phyloP scores from a whole-genome alignment of 306 rosid genomes.

The Gleditsia sinensis region DNA sequence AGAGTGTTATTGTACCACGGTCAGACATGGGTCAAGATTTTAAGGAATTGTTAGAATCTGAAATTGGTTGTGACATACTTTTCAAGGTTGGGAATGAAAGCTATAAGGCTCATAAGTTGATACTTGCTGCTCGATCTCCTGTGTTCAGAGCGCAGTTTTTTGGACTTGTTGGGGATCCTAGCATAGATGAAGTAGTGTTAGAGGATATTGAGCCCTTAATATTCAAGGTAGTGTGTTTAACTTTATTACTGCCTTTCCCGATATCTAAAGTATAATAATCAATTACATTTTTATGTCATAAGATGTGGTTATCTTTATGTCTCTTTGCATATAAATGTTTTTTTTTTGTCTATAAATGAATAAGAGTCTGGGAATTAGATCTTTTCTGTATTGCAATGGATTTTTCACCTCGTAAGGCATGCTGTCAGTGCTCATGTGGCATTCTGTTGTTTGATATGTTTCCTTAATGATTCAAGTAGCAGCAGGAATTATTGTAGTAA shows the following conservation, averaged over 20 bases:
- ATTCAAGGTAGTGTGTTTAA: constrained; percentile 67
- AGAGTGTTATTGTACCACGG: constrained; percentile 50
- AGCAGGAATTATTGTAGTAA: background rate
- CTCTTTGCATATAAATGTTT: too few relatives aligned
- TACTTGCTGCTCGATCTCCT: constrained; percentile 86
- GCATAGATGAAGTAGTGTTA: constrained; percentile 60
- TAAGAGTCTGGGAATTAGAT: background rate
- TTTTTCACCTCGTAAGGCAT: too few relatives aligned
- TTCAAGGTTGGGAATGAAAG: constrained; percentile 73
- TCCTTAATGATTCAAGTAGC: background rate
- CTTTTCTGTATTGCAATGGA: background rate
- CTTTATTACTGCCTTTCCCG: constrained; percentile 12
- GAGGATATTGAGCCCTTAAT: constrained; percentile 85
- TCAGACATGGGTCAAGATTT: constrained; percentile 76
- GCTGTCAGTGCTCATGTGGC: background rate
- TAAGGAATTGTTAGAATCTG: constrained; percentile 68
- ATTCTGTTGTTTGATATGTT: background rate
- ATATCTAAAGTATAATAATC: constrained; percentile 23
- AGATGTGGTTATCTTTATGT: too few relatives aligned
- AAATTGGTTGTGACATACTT: constrained; percentile 76
- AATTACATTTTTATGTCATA: constrained; percentile 21
- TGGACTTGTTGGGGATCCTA: constrained; percentile 75
- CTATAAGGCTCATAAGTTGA: constrained; percentile 83
- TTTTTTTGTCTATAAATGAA: too few relatives aligned
- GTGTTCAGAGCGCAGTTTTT: constrained; percentile 81